These are phyloP conservation scores for Sextonia rubra DNA, from an alignment of 164 flowering plant species.

Conservation along the genomic window DNA sequence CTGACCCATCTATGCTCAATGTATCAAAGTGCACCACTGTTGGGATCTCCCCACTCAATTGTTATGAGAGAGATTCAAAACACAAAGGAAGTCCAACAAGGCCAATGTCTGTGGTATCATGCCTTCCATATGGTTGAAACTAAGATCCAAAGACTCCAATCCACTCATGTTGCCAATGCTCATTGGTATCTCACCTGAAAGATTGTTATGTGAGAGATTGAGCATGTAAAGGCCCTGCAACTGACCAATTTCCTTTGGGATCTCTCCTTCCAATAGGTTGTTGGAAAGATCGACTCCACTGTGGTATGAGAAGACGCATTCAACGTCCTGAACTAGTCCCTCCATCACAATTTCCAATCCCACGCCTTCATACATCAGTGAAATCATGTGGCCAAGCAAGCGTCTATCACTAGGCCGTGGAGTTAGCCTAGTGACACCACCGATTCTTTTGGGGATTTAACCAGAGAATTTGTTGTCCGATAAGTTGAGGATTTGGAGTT, in stretches of 20 bases:
- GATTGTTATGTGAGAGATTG: slow-evolving; percentile 17
- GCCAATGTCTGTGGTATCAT: slow-evolving; percentile 15
- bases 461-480: slow-evolving; percentile 16
- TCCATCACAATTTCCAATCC: slow-evolving; percentile 15
- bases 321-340: neutral
- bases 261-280: slow-evolving; percentile 12
- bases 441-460: slow-evolving; percentile 9
- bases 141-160: slow-evolving; percentile 19
- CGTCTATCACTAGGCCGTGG: neutral
- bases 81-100: slow-evolving; percentile 11
- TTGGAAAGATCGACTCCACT: slow-evolving; percentile 19
- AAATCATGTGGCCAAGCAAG: neutral
- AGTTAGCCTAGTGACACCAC: neutral
- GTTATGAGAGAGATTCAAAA: slow-evolving; percentile 18
- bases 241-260: slow-evolving; percentile 14
- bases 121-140: slow-evolving; percentile 15
- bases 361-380: slow-evolving; percentile 1
- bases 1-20: slow-evolving; percentile 11
- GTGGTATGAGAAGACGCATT: neutral
- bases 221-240: slow-evolving; percentile 17
- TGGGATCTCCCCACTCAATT: slow-evolving; percentile 23
- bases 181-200: slow-evolving; percentile 17
- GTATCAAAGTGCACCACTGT: slow-evolving; percentile 12
- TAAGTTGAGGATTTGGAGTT: slow-evolving; percentile 13
- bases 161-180: slow-evolving; percentile 15